These are phyloP conservation scores for Linum tenue DNA, from an alignment of 345 rosid genomes.

Conservation along the genomic window DNA sequence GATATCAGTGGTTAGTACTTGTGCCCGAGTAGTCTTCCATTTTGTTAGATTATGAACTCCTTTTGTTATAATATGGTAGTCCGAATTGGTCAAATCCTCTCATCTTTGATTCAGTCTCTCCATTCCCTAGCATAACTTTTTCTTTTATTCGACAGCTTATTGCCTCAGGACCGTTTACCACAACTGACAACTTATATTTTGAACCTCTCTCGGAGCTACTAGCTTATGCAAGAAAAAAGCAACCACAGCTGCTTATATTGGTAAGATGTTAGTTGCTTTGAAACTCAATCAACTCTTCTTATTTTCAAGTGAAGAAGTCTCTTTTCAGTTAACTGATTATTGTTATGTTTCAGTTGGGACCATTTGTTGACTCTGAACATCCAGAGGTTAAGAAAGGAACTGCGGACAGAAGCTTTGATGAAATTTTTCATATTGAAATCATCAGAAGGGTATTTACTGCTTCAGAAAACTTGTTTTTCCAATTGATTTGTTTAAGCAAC, in stretches of 20 bases:
- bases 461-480: neutral
- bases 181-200: slow-evolving; percentile 68
- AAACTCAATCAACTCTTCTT: neutral
- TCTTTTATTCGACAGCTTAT: slow-evolving; percentile 40
- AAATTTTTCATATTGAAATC: slow-evolving; percentile 56
- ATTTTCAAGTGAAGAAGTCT: slow-evolving; percentile 1
- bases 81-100: neutral
- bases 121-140: neutral
- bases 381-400: slow-evolving; percentile 74
- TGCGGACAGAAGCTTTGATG: slow-evolving; percentile 45
- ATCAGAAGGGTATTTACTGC: slow-evolving; percentile 45
- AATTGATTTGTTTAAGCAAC: slow-evolving; percentile 2
- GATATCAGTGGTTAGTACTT: slow-evolving; percentile 49
- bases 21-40: no score
- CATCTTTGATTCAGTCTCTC: neutral
- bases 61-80: no score
- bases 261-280: slow-evolving; percentile 21
- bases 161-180: slow-evolving; percentile 90
- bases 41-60: no score
- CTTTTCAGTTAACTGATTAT: slow-evolving; percentile 6
- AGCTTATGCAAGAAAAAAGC: slow-evolving; percentile 72
- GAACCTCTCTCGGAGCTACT: slow-evolving; percentile 85
- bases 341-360: slow-evolving; percentile 64
- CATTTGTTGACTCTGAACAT: slow-evolving; percentile 83
- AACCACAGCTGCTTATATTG: slow-evolving; percentile 70